Evolutionary conservation across 306 rosid genomes (phyloP), one percentile per base, ranked within the genome.

Genomic region (Herpetospermum pedunculosum): DNA sequence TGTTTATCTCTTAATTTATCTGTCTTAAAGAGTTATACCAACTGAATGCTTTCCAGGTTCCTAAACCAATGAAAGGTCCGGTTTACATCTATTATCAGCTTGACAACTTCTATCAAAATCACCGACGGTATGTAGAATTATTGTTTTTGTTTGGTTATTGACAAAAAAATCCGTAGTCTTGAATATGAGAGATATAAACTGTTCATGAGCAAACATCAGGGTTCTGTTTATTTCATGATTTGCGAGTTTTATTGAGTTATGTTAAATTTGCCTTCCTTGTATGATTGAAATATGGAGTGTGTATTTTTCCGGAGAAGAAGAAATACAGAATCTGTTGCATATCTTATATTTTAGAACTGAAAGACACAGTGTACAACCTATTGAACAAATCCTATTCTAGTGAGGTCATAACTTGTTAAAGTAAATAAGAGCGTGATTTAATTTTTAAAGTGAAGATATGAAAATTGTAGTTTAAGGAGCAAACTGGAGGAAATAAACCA

Each of bases 61-160:
- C 83, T 49, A 87, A 78, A 80, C 77, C 65, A 80, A 88, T 92
- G 98, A 87, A 79, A 76, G 81, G 87, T 65, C 96, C 98, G 0
- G 72, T 92, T 38, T 92, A 78, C 75, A 70, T 92, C 82, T 92
- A 92, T 84, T 92, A 92, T 64, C 91, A 92, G 78, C 96, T 92
- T 54, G 88, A 84, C 28, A 84, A 85, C 83, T 90, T 78, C 83
- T 87, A 84, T 81, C 98, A 92, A 84, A 92, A 92, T 81, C 98
- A 92, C 83, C 95, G 98, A 18, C 83, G 95, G 96, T 88, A 82
- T 34, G 84, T 40, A 5, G 10, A 18, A 29, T 29, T 26, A 29
- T 13, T 32, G 68, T 60, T 60, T 60, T 32, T 14, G 13, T 15
- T 60, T 60, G 43, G 23, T 15, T 15, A 32, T 32, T 60, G 37